Conservation (phyloP, 345 rosid genomes). For the Draba incana region DNA sequence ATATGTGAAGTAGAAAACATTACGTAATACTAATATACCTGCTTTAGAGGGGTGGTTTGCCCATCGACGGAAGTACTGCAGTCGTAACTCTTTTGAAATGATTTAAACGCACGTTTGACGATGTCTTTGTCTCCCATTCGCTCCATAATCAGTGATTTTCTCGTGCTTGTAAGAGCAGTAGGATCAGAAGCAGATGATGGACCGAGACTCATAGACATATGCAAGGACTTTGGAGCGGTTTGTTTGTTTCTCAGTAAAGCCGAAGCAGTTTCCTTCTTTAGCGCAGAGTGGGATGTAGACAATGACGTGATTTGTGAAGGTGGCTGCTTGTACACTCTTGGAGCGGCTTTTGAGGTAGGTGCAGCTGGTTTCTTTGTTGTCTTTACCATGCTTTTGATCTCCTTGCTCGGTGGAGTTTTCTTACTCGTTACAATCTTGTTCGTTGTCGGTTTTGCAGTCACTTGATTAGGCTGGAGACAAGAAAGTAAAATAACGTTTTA, state of each 20-base stretch:
- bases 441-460: constrained; percentile 30
- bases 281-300: constrained; percentile 46
- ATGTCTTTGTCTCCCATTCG: constrained; percentile 96
- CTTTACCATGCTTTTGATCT: constrained; percentile 32
- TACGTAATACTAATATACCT: constrained; percentile 43
- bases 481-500: not conserved
- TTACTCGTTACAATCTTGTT: constrained; percentile 34
- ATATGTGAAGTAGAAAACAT: not conserved
- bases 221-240: constrained; percentile 73
- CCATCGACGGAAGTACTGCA: constrained; percentile 49
- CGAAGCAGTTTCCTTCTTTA: constrained; percentile 46
- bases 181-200: constrained; percentile 50
- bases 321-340: constrained; percentile 59
- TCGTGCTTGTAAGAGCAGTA: constrained; percentile 45
- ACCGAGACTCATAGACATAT: constrained; percentile 63
- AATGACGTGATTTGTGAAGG: constrained; percentile 40
- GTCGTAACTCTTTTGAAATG: constrained; percentile 65
- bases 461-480: constrained; percentile 48
- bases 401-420: constrained; percentile 43
- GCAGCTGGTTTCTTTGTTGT: constrained; percentile 45
- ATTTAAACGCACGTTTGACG: constrained; percentile 79
- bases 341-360: constrained; percentile 48
- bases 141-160: constrained; percentile 83
- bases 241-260: constrained; percentile 53
- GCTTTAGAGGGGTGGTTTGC: constrained; percentile 52